These are phyloP conservation scores for Alternaria panax DNA, from an alignment of 2,329 filamentous ascomycete species.

Conservation along the genomic window DNA sequence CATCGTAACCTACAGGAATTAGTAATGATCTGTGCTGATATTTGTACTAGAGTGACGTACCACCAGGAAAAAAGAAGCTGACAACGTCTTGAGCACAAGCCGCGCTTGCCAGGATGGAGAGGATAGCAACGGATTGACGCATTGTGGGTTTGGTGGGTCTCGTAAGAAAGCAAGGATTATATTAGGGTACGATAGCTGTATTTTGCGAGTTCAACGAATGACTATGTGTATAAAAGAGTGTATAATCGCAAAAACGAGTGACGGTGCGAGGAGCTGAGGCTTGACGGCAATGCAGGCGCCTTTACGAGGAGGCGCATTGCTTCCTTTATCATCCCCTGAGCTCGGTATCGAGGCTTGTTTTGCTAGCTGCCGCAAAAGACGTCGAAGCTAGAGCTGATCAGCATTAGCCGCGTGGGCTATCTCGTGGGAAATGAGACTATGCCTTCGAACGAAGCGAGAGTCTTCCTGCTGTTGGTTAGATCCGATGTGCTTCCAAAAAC, in stretches of 20 bases:
- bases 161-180: constrained; percentile 9
- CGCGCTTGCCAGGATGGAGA: constrained; percentile 28
- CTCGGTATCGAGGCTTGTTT: constrained; percentile 16
- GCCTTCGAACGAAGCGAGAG: background rate
- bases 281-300: constrained; percentile 2
- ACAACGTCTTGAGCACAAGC: constrained; percentile 27
- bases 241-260: constrained; percentile 8
- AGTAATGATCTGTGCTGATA: background rate
- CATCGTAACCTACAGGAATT: constrained; percentile 22
- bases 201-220: constrained; percentile 1
- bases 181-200: background rate
- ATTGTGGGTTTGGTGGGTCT: constrained; percentile 18
- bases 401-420: constrained; percentile 7
- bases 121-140: constrained; percentile 32
- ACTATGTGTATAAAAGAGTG: constrained; percentile 12
- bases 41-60: constrained; percentile 15
- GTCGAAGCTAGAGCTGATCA: constrained; percentile 8
- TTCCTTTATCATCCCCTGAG: constrained; percentile 14
- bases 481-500: background rate
- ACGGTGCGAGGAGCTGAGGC: constrained; percentile 3
- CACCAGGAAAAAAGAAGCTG: constrained; percentile 34
- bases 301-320: constrained; percentile 11
- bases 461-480: background rate
- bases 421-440: constrained; percentile 4
- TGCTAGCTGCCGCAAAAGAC: constrained; percentile 9